phyloP scores from a whole-genome alignment of 1,284 basidiomycete species.

The Butyriboletus appendiculatus region DNA sequence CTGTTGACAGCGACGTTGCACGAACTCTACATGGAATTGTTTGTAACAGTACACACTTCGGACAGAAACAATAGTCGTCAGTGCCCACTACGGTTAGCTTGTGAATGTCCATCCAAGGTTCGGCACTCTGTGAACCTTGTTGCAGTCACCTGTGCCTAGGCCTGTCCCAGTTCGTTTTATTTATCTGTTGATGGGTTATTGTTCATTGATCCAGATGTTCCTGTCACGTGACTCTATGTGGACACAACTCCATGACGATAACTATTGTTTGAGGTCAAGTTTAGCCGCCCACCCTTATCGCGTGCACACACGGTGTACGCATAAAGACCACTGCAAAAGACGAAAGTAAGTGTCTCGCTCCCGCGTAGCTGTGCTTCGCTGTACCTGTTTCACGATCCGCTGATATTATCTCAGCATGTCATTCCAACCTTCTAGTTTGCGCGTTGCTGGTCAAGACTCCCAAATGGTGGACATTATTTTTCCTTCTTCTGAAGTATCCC shows the following conservation, averaged over 20 bases:
- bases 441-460: slow-evolving; percentile 33
- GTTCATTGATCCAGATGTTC: slow-evolving; percentile 11
- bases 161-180: not conserved
- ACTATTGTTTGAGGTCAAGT: slow-evolving; percentile 30
- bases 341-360: not conserved
- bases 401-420: slow-evolving; percentile 20
- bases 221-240: slow-evolving; percentile 23
- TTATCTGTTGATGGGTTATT: slow-evolving; percentile 22
- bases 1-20: not conserved
- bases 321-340: slow-evolving; percentile 21
- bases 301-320: slow-evolving; percentile 1
- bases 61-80: slow-evolving; percentile 17
- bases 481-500: slow-evolving; percentile 11
- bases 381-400: slow-evolving; percentile 12
- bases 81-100: slow-evolving; percentile 5
- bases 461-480: slow-evolving; percentile 8
- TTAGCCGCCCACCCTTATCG: slow-evolving; percentile 8
- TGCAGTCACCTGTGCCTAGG: slow-evolving; percentile 8
- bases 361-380: slow-evolving; percentile 33
- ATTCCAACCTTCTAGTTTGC: slow-evolving; percentile 16
- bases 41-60: not conserved
- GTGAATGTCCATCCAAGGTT: not conserved
- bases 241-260: slow-evolving; percentile 19
- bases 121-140: slow-evolving; percentile 14
- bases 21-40: not conserved